Conservation (phyloP, 2,329 filamentous ascomycete genomes). For the Lasiodiplodia theobromae region DNA sequence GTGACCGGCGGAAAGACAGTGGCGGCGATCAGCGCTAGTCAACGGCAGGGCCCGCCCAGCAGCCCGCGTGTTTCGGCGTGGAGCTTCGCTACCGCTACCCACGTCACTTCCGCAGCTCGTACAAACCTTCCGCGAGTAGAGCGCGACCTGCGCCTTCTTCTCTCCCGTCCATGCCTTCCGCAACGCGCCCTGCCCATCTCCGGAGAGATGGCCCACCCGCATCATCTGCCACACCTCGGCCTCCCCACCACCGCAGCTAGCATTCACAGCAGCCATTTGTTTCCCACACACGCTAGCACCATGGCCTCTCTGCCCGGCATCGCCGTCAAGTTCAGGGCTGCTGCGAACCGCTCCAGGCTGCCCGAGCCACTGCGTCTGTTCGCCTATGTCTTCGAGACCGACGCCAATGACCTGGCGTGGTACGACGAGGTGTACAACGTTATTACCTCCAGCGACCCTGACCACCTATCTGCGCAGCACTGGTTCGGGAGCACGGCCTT, state of each 20-base stretch:
- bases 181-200: constrained; percentile 18
- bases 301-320: not conserved
- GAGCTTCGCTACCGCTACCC: constrained; percentile 17
- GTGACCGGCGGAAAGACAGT: not conserved
- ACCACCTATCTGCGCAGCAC: not conserved
- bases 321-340: constrained; percentile 12
- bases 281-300: not conserved
- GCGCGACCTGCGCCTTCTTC: constrained; percentile 17
- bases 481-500: constrained; percentile 14
- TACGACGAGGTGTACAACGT: constrained; percentile 13
- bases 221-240: constrained; percentile 8
- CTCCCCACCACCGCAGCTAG: not conserved
- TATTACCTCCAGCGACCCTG: not conserved
- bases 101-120: constrained; percentile 21
- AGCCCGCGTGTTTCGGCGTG: constrained; percentile 18
- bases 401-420: constrained; percentile 1
- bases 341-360: constrained; percentile 15
- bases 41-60: constrained; percentile 21
- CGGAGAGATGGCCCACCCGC: constrained; percentile 20
- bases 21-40: constrained; percentile 13
- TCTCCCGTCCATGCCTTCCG: constrained; percentile 24
- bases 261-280: constrained; percentile 1
- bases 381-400: not conserved
- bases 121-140: constrained; percentile 19
- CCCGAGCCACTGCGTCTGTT: constrained; percentile 10